Base-by-base conservation (phyloP, 441 rosid genomes). In the Euphorbia schlechtendalii region DNA sequence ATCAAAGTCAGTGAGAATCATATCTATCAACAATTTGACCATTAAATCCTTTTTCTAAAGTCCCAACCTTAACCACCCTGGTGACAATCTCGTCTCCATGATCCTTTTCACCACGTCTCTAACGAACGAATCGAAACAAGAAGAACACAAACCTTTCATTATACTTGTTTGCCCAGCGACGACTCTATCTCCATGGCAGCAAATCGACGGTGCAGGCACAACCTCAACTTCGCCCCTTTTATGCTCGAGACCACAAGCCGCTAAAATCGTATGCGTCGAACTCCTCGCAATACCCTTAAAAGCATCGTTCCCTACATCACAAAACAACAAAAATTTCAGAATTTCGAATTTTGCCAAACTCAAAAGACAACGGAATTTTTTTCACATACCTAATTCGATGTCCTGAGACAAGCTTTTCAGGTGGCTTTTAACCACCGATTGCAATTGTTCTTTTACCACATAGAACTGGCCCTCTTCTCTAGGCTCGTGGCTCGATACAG, bases 211-310 rank as follows among this genome's bases (percentile, higher is more conserved):
- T 4, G 80, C 79, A 14, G 85, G 84, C 69, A 84, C 76, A 6
- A 67, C 30, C 22, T 80, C 86, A 67, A 81, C 91, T 83, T 91
- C 92, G 11, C 80, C 81, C 61, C 82, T 80, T 77, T 75, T 73
- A 61, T 87, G 96, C 61, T 91, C 97, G 1, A 84, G 79, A 55
- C 96, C 96, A 69, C 99, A 91, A 36, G 91, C 90, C 59, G 98
- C 96, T 73, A 94, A 70, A 71, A 89, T 76, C 24, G 96, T 84
- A 69, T 91, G 94, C 2, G 83, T 84, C 6, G 96, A 87, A 73
- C 92, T 77, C 64, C 83, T 86, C 32, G 80, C 83, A 64, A 94
- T 83, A 73, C 86, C 96, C 56, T 84, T 85, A 64, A 81, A 66
- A 5, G 85, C 81, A 61, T 78, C 76, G 34, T 78, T 77, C 68